Base-by-base conservation (phyloP, 225 moss, liverwort and hornwort genomes). In the Antitrichia curtipendula region DNA sequence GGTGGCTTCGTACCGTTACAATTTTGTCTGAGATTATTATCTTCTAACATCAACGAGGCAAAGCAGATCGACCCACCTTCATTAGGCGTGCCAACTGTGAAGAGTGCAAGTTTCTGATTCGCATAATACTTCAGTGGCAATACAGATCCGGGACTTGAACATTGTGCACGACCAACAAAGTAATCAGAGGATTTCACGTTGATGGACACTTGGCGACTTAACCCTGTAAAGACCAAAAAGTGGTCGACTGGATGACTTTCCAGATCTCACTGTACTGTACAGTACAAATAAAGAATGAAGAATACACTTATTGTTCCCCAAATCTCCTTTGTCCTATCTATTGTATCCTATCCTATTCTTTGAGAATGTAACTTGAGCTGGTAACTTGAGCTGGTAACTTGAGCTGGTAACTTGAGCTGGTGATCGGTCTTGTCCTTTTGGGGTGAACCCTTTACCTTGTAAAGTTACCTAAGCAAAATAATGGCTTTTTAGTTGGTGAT, bases 241-340 rank as follows among this genome's bases (percentile, higher is more conserved):
- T 71, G 27, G 0, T 5, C 0, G 5, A 43, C 0, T 50, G 10
- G 20, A 49, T 49, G 49, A 12, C 32, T 75, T 13, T 52, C 5
- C 52, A 75, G 8, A 23, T 24, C 36, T 36, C 32, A 74, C 0
- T 47, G 1, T 19, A 31, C 28, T n/a, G n/a, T n/a, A n/a, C n/a
- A n/a, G n/a, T n/a, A n/a, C n/a, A n/a, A n/a, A n/a, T n/a, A n/a
- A n/a, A n/a, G 43, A 28, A 43, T 23, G 36, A 76, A 53, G 36
- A 53, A 14, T 53, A 6, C 36, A 53, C 36, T 36, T 53, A 76
- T 76, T 53, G 36, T 36, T 53, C 2, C 3, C 3, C 9, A 14
- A 36, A 8, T 34, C 22, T 34, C 13, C 3, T 50, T 13, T 8
- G 22, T 32, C 5, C 8, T 28, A 17, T 75, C 2, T n/a, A n/a